These are phyloP conservation scores for Durusdinium trenchii DNA, from an alignment of 73 alveolate species.

Conservation along the genomic window DNA sequence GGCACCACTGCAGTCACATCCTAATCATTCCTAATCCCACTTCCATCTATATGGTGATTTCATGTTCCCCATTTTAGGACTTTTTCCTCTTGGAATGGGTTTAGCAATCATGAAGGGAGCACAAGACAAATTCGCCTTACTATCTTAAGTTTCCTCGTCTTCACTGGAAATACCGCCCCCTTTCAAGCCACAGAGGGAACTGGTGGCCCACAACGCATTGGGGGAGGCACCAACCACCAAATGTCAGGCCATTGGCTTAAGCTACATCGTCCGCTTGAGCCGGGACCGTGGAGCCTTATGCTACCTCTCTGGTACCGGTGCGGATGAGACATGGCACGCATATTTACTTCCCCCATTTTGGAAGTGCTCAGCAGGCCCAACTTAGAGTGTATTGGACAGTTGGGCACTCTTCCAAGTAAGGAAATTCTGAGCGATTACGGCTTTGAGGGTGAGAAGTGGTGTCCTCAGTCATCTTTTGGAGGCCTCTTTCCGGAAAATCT, in stretches of 20 bases:
- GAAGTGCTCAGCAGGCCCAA: not conserved
- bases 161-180: too few species aligned
- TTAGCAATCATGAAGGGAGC: too few species aligned
- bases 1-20: too few species aligned
- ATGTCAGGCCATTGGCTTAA: constrained; percentile 47
- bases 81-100: too few species aligned
- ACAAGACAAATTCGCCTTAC: too few species aligned
- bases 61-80: too few species aligned
- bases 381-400: not conserved
- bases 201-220: too few species aligned
- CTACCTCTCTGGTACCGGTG: constrained; percentile 75
- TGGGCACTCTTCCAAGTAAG: not conserved
- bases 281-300: constrained; percentile 89
- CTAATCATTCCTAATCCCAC: too few species aligned
- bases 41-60: too few species aligned
- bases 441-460: constrained; percentile 84
- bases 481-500: constrained; percentile 57
- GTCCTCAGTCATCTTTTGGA: constrained; percentile 69
- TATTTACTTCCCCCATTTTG: not conserved
- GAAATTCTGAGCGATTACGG: constrained; percentile 85
- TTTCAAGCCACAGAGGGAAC: too few species aligned
- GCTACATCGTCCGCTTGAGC: constrained; percentile 90
- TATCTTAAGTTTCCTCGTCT: too few species aligned
- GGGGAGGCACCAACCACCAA: too few species aligned
- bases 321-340: constrained; percentile 4